phyloP scores from a whole-genome alignment of 352 stramenopile species.

The Phytophthora aleatoria region DNA sequence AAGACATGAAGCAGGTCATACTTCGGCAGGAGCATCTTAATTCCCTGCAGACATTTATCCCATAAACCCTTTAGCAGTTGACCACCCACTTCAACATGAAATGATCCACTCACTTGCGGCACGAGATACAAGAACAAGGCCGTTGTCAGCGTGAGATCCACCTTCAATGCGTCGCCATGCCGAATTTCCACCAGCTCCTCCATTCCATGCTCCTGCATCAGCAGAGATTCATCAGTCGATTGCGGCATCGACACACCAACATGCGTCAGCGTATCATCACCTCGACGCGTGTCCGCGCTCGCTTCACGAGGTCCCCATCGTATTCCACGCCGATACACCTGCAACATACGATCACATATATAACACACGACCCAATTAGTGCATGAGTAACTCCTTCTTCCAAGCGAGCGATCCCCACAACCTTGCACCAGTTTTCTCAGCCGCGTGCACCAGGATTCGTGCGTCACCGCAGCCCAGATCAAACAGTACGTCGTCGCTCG shows the following conservation, averaged over 20 bases:
- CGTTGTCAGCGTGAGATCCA: slow-evolving; percentile 65
- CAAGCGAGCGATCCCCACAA: slow-evolving; percentile 5
- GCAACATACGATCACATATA: slow-evolving; percentile 1
- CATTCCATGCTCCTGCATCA: slow-evolving; percentile 46
- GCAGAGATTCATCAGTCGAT: slow-evolving; percentile 13
- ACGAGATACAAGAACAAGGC: slow-evolving; percentile 86
- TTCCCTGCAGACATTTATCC: slow-evolving; percentile 40
- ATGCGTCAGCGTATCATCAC: slow-evolving; percentile 32
- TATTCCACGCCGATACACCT: slow-evolving; percentile 84
- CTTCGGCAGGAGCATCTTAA: slow-evolving; percentile 77
- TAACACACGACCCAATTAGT: not conserved
- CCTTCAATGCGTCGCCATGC: slow-evolving; percentile 64
- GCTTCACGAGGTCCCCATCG: slow-evolving; percentile 58
- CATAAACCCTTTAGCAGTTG: slow-evolving; percentile 10
- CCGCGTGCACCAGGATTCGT: slow-evolving; percentile 69
- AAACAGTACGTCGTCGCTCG: slow-evolving; percentile 59
- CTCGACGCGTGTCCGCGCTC: slow-evolving; percentile 47
- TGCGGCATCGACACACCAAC: not conserved
- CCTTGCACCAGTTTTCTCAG: slow-evolving; percentile 48
- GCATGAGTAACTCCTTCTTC: not conserved
- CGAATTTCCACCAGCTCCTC: slow-evolving; percentile 55
- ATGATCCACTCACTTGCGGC: slow-evolving; percentile 47
- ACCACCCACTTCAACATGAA: slow-evolving; percentile 18
- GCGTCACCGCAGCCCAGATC: slow-evolving; percentile 84
- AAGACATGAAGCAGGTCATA: slow-evolving; percentile 23